Conservation (phyloP, 23 red algal species). For the Gracilaria domingensis region DNA sequence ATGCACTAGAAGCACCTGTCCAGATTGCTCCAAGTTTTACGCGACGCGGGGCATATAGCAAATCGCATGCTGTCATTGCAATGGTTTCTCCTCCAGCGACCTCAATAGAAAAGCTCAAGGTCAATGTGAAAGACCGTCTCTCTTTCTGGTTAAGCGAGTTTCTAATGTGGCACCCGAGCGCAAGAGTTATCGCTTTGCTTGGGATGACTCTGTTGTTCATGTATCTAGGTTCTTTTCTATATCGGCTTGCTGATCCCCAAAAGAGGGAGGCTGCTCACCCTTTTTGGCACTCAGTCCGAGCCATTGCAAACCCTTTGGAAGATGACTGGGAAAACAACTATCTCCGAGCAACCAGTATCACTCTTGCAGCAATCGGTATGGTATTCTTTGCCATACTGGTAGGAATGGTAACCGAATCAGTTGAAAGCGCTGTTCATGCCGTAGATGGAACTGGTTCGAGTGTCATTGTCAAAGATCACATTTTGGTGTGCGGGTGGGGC, state of each 20-base stretch:
- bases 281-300: slow-evolving; percentile 73
- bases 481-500: slow-evolving; percentile 76
- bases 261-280: slow-evolving; percentile 55
- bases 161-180: slow-evolving; percentile 76
- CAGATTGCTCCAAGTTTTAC: neutral
- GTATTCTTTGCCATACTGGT: slow-evolving; percentile 73
- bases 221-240: slow-evolving; percentile 65
- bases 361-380: slow-evolving; percentile 69
- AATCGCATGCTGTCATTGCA: neutral
- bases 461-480: slow-evolving; percentile 63
- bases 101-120: neutral
- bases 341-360: slow-evolving; percentile 53
- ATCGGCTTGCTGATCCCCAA: slow-evolving; percentile 55
- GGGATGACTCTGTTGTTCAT: slow-evolving; percentile 45
- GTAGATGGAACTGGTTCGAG: slow-evolving; percentile 50
- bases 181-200: slow-evolving; percentile 61
- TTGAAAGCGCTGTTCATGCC: slow-evolving; percentile 57
- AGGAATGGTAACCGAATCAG: slow-evolving; percentile 79
- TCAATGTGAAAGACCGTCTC: slow-evolving; percentile 54
- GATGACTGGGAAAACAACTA: slow-evolving; percentile 82
- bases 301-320: slow-evolving; percentile 72
- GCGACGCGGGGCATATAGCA: neutral
- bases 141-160: slow-evolving; percentile 72
- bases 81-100: neutral
- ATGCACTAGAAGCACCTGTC: neutral